Evolutionary conservation across 352 stramenopile species (phyloP).

Genomic region (Pythium diclinum): DNA sequence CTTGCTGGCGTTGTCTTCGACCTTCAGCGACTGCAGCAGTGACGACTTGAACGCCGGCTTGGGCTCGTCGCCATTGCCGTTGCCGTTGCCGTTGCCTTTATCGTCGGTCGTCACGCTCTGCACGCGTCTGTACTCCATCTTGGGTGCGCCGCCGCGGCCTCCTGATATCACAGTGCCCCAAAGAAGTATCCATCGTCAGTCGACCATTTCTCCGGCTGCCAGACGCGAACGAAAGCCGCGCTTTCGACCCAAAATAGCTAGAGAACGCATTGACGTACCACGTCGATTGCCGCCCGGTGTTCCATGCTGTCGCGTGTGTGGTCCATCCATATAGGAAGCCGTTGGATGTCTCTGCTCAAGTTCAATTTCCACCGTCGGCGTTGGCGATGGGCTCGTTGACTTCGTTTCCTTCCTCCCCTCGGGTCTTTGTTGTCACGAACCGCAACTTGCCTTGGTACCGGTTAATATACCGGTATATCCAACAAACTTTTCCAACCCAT

Average conservation of each 20-base stretch:
- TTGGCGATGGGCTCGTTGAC: slow-evolving; percentile 1
- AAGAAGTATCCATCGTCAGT: neutral
- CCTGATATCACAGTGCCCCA: slow-evolving; percentile 8
- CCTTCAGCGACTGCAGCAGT: slow-evolving; percentile 35
- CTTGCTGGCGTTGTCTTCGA: neutral
- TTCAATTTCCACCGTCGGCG: neutral
- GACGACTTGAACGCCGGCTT: slow-evolving; percentile 48
- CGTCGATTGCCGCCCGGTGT: slow-evolving; percentile 27
- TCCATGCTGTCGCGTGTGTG: slow-evolving; percentile 29
- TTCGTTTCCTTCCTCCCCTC: neutral
- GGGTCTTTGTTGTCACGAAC: neutral
- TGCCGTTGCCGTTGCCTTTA: neutral
- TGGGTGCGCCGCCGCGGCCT: neutral
- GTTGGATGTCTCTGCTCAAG: slow-evolving; percentile 6
- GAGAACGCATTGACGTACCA: slow-evolving; percentile 20
- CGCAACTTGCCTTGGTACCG: slow-evolving; percentile 20
- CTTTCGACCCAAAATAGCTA: slow-evolving; percentile 9
- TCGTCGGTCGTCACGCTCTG: slow-evolving; percentile 34
- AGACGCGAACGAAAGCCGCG: neutral
- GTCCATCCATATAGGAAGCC: slow-evolving; percentile 34
- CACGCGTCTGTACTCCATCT: slow-evolving; percentile 43
- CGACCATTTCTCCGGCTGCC: neutral
- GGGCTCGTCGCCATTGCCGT: slow-evolving; percentile 1
- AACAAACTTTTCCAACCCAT: neutral
- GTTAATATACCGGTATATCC: slow-evolving; percentile 1